phyloP scores from a whole-genome alignment of 495 filamentous ascomycete genomes.

The Penicillium dipodomyicola region DNA sequence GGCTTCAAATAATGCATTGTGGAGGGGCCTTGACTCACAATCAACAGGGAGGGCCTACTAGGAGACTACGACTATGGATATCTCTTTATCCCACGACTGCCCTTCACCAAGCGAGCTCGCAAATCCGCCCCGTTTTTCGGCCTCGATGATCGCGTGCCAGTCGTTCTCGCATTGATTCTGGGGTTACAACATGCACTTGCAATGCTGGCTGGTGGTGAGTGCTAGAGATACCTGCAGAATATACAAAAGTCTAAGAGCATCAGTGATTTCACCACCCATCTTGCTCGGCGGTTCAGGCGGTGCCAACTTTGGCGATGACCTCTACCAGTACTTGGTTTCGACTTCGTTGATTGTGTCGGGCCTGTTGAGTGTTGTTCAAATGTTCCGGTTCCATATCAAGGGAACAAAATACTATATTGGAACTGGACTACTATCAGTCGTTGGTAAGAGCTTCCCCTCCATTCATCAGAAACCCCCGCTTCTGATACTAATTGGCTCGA shows the following conservation, averaged over 20 bases:
- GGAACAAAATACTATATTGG: constrained; percentile 83
- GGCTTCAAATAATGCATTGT: constrained; percentile 2
- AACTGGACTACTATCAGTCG: constrained; percentile 87
- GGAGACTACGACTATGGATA: constrained; percentile 85
- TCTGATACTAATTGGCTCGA: neutral
- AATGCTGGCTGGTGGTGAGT: constrained; percentile 61
- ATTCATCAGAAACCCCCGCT: neutral
- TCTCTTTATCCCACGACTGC: constrained; percentile 75
- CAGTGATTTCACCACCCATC: constrained; percentile 76
- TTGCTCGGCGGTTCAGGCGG: constrained; percentile 63
- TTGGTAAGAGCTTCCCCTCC: constrained; percentile 49
- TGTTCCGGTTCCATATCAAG: constrained; percentile 77
- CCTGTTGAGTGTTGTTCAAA: constrained; percentile 74
- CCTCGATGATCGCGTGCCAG: constrained; percentile 77
- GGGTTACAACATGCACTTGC: constrained; percentile 69
- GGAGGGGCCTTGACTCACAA: constrained; percentile 16
- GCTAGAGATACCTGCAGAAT: neutral
- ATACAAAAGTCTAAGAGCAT: neutral
- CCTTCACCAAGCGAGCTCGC: constrained; percentile 69
- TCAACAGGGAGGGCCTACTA: constrained; percentile 67
- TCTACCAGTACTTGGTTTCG: constrained; percentile 81
- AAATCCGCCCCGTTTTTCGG: constrained; percentile 80
- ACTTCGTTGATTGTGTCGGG: constrained; percentile 86
- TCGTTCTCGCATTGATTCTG: constrained; percentile 69
- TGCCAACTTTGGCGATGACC: constrained; percentile 59